phyloP scores from a whole-genome alignment of 1,139 yeast species.

The Petasospora rhodanensis region DNA sequence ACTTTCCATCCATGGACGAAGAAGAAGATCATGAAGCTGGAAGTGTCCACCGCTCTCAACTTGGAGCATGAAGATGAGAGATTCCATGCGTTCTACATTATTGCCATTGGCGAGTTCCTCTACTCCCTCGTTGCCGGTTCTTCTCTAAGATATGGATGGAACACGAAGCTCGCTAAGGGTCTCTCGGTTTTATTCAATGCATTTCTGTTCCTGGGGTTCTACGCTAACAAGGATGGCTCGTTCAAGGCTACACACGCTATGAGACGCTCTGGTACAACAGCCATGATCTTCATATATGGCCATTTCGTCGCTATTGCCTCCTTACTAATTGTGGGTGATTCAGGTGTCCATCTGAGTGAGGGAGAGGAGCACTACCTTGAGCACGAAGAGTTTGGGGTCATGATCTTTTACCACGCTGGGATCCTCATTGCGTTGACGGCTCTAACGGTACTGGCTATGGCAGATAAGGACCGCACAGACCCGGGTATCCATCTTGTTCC shows the following conservation, averaged over 20 bases:
- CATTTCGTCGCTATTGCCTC: constrained; percentile 53
- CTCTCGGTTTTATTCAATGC: constrained; percentile 47
- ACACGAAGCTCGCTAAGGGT: constrained; percentile 42
- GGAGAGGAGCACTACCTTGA: constrained; percentile 8
- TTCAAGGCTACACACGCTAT: constrained; percentile 50
- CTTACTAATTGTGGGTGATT: constrained; percentile 55
- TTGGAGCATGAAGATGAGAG: constrained; percentile 68
- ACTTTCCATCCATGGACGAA: constrained; percentile 48
- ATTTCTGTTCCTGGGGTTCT: constrained; percentile 49
- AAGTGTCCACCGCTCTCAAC: constrained; percentile 55
- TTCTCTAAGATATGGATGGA: constrained; percentile 46
- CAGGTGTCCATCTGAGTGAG: constrained; percentile 49
- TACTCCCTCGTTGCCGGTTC: constrained; percentile 51
- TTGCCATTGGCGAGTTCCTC: constrained; percentile 63
- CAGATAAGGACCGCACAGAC: constrained; percentile 17
- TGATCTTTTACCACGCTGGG: constrained; percentile 21
- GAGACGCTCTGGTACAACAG: constrained; percentile 44
- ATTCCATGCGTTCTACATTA: constrained; percentile 52
- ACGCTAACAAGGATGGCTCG: constrained; percentile 51
- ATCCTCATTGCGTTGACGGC: constrained; percentile 16
- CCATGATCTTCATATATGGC: constrained; percentile 42
- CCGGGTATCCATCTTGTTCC: constrained; percentile 10
- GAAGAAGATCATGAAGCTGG: constrained; percentile 33
- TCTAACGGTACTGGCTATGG: constrained; percentile 13
- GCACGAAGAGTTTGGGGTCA: constrained; percentile 19